Percentiles rank a stretch among this genome's conserved stretches.
phyloP scores from a whole-genome alignment of 129 eudicot genomes.

The Pittosporum tobira region DNA sequence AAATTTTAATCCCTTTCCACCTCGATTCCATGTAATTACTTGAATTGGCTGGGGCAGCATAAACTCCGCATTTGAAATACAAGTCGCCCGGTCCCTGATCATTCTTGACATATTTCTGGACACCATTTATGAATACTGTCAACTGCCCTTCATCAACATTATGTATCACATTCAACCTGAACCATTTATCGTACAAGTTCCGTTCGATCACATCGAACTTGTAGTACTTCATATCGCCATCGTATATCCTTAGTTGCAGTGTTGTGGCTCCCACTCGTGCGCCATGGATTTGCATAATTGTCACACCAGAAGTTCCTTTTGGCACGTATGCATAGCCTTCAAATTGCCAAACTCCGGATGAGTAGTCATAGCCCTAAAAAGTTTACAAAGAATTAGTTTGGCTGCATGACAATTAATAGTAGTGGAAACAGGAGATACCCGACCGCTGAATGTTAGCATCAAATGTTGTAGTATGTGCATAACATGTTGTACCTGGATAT shows the following conservation, averaged over 20 bases:
- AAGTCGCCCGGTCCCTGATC: slow-evolving; percentile 18
- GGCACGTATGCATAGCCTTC: slow-evolving; percentile 34
- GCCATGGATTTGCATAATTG: slow-evolving; percentile 28
- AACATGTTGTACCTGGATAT: too few relatives aligned
- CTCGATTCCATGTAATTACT: slow-evolving; percentile 24
- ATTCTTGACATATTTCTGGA: slow-evolving; percentile 14
- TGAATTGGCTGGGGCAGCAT: slow-evolving; percentile 23
- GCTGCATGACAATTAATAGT: neutral
- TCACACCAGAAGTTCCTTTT: slow-evolving; percentile 28
- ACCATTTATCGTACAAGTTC: slow-evolving; percentile 21
- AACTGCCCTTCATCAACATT: slow-evolving; percentile 17
- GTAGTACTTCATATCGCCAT: slow-evolving; percentile 15
- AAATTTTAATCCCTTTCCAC: slow-evolving; percentile 16
- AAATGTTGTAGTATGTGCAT: too few relatives aligned
- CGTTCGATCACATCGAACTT: slow-evolving; percentile 12
- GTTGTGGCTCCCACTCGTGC: slow-evolving; percentile 29
- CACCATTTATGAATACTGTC: slow-evolving; percentile 11
- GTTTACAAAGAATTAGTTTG: neutral
- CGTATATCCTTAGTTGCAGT: slow-evolving; percentile 16
- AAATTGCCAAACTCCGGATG: slow-evolving; percentile 32
- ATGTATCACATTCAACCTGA: slow-evolving; percentile 18
- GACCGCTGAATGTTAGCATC: too few relatives aligned
- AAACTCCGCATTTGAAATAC: slow-evolving; percentile 24
- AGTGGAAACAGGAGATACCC: too few relatives aligned
- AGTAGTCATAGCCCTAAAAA: slow-evolving; percentile 26